These are phyloP conservation scores for Pleurotus citrinopileatus DNA, from an alignment of 768 basidiomycete species.

Conservation along the genomic window DNA sequence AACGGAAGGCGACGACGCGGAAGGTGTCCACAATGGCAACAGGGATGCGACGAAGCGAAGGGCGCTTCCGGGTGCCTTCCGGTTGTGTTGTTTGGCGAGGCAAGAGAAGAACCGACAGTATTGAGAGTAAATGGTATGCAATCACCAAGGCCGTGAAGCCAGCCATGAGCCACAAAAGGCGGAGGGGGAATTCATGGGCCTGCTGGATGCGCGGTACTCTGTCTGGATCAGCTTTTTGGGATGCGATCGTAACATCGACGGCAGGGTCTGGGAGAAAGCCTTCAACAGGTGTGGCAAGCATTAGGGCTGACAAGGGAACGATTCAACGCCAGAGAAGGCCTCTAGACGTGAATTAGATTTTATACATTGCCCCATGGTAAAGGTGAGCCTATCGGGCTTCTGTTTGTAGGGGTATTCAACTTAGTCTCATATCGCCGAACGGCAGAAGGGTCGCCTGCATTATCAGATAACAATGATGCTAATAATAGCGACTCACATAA, in stretches of 20 bases:
- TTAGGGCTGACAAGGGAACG: not conserved
- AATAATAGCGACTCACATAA: not conserved
- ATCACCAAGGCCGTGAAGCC: slow-evolving; percentile 39
- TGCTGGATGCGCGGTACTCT: slow-evolving; percentile 7
- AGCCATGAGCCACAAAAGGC: slow-evolving; percentile 40
- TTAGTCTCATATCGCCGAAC: not conserved
- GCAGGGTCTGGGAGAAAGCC: not conserved
- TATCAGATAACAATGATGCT: slow-evolving; percentile 3
- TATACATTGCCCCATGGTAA: no score
- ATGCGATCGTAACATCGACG: not conserved
- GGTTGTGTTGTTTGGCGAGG: slow-evolving; percentile 10
- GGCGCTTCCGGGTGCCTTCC: slow-evolving; percentile 4
- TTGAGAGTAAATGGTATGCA: slow-evolving; percentile 28
- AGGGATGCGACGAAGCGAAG: slow-evolving; percentile 27
- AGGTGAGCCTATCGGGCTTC: no score
- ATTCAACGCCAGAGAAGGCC: not conserved
- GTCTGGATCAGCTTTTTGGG: slow-evolving; percentile 6
- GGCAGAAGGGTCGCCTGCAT: no score
- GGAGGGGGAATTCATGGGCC: slow-evolving; percentile 30
- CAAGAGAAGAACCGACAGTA: slow-evolving; percentile 18
- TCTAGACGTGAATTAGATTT: not conserved
- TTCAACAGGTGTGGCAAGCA: slow-evolving; percentile 1
- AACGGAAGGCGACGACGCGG: slow-evolving; percentile 34
- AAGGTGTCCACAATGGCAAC: slow-evolving; percentile 29
- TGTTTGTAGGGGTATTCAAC: not conserved